These are phyloP conservation scores for Aureobasidium zeae DNA, from an alignment of 2,329 filamentous ascomycete species.

Conservation along the genomic window DNA sequence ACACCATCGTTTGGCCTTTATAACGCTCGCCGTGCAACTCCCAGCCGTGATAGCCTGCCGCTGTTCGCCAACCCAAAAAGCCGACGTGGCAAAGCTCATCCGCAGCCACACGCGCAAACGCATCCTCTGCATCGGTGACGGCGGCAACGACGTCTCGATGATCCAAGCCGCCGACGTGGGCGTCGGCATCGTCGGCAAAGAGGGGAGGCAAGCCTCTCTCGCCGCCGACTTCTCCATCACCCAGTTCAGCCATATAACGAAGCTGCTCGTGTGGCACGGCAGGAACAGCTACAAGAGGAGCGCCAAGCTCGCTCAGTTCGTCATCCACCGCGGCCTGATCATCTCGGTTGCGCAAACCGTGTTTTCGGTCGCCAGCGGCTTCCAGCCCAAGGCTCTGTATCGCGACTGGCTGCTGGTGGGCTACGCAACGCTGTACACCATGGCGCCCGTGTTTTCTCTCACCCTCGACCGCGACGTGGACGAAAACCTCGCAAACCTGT, in stretches of 20 bases:
- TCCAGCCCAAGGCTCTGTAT: constrained; percentile 90
- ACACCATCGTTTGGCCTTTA: constrained; percentile 76
- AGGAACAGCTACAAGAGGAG: constrained; percentile 94
- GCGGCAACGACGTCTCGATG: constrained; percentile 98
- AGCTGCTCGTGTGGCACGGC: constrained; percentile 97
- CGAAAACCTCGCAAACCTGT: constrained; percentile 84
- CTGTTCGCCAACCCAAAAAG: constrained; percentile 94
- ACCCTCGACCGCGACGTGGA: constrained; percentile 94
- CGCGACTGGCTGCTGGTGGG: constrained; percentile 95
- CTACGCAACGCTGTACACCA: constrained; percentile 93
- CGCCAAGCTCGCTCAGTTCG: constrained; percentile 93
- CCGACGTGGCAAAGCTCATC: constrained; percentile 84
- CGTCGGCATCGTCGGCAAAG: constrained; percentile 95
- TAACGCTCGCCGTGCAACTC: constrained; percentile 75
- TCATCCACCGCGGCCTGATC: constrained; percentile 93
- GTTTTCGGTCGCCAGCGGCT: constrained; percentile 86
- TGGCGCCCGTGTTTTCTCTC: constrained; percentile 81
- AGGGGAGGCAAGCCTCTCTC: constrained; percentile 86
- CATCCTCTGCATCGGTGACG: constrained; percentile 94
- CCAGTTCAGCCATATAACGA: constrained; percentile 89
- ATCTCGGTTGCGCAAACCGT: constrained; percentile 95
- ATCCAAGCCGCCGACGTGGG: constrained; percentile 97
- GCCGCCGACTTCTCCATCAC: constrained; percentile 96
- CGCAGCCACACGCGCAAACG: constrained; percentile 87
- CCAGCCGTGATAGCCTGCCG: constrained; percentile 93